Evolutionary conservation across 2,329 filamentous ascomycete species (phyloP).

Genomic region (Ploettnerulaceae sp.): DNA sequence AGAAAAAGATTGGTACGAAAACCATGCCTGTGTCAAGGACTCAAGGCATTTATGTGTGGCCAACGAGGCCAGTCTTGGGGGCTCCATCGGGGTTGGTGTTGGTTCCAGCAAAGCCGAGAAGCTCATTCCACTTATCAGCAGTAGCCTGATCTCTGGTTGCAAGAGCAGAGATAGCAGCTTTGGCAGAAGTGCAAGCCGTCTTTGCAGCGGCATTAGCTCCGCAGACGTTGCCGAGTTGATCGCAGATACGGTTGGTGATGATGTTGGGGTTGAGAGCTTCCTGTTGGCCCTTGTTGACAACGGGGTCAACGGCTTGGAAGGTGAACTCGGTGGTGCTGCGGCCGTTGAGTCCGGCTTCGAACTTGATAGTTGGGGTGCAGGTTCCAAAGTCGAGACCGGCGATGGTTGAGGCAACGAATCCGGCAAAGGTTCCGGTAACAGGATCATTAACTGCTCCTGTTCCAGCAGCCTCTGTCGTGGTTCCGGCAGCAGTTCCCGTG

Average conservation of each 20-base stretch:
- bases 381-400: conserved; percentile 42
- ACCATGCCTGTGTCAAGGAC: background rate
- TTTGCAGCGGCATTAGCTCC: conserved; percentile 56
- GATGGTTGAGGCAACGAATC: conserved; percentile 26
- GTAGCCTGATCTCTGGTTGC: conserved; percentile 46
- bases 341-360: conserved; percentile 48
- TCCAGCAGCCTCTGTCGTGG: conserved; percentile 2
- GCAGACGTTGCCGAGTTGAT: conserved; percentile 64
- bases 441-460: conserved; percentile 8
- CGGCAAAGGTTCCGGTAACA: conserved; percentile 15
- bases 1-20: no score
- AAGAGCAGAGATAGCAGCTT: conserved; percentile 47
- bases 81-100: conserved; percentile 32
- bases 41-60: conserved; percentile 27
- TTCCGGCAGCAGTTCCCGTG: conserved; percentile 2
- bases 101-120: conserved; percentile 35
- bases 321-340: conserved; percentile 55
- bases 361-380: conserved; percentile 50
- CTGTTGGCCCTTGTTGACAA: conserved; percentile 56
- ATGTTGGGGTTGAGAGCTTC: conserved; percentile 69
- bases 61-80: conserved; percentile 28
- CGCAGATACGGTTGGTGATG: conserved; percentile 68
- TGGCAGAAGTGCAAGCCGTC: conserved; percentile 46
- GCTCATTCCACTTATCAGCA: conserved; percentile 40
- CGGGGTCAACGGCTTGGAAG: conserved; percentile 61